Base-by-base conservation (phyloP, 768 basidiomycete species). In the Coprinellus aureogranulatus region DNA sequence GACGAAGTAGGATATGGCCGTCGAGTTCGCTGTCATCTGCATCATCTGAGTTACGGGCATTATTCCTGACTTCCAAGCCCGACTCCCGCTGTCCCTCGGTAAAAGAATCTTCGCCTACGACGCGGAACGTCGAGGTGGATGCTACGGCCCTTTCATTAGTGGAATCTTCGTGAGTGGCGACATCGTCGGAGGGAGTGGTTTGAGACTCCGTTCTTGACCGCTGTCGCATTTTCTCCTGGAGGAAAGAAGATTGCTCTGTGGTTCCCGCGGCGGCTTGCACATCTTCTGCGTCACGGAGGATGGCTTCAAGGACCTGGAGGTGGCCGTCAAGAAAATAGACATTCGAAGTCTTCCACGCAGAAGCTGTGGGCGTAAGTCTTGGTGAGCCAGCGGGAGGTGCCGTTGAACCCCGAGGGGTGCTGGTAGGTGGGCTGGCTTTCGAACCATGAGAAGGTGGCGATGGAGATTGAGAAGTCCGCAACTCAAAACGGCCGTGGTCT, bases 301-400 rank as follows among this genome's bases (percentile, higher is more conserved):
- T 57, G 3, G 55, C 54, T 25, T 72, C 68, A 60, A 75, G 61
- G 18, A 66, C 61, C 28, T 25, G 59, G 27, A 74, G 61, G 55
- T 72, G 67, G 14, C 48, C 30, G 31, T 52, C 30, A n/a, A 52
- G n/a, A 37, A 52, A 52, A 23, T 52, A 52, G 34, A 52, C 27
- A 22, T 37, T 30, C n/a, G 50, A 52, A n/a, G 50, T 52, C 11
- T 37, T 52, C 50, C 30, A 28, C 4, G 26, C 18, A 16, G 18
- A 14, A 2, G 6, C 27, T 28, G 22, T 49, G 16, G 26, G 14
- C 45, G 5, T 46, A 14, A 23, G 22, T 12, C 25, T 49, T 30
- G 27, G 18, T 9, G 37, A 39, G 9, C 10, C 10, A 39, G 37
- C 37, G 37, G 10, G 37, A 39, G 37, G 37, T 39, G 9, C 10